A percentile compares a stretch with the other conserved stretches of the same genome.
These are phyloP conservation scores for Mycena indigotica DNA, from an alignment of 768 basidiomycete species.

Conservation along the genomic window DNA sequence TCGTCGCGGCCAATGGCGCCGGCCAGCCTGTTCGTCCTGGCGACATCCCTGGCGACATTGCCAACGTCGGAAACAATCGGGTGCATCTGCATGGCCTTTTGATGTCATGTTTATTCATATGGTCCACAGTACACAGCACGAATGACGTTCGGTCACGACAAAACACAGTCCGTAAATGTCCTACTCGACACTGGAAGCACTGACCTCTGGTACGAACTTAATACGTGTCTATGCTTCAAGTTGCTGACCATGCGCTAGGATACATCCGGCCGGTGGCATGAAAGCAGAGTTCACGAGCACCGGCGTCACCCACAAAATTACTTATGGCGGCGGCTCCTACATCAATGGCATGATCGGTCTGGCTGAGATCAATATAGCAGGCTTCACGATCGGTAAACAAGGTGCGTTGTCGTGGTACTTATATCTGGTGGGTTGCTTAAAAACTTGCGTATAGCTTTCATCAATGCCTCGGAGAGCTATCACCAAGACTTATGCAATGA, in stretches of 20 bases:
- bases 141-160: not conserved
- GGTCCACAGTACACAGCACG: conserved; percentile 2
- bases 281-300: not conserved
- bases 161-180: conserved; percentile 3
- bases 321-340: conserved; percentile 4
- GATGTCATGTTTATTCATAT: not conserved
- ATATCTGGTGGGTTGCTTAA: not conserved
- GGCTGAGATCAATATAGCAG: conserved; percentile 2
- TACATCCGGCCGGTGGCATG: not conserved
- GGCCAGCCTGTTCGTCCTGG: not conserved
- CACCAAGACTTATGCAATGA: not conserved
- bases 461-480: conserved; percentile 9
- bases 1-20: conserved; percentile 3
- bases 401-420: not conserved
- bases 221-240: not conserved
- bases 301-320: not conserved
- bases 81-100: not conserved
- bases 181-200: conserved; percentile 15
- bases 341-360: conserved; percentile 9
- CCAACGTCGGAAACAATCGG: not conserved
- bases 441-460: conserved; percentile 6
- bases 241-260: not conserved
- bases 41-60: conserved; percentile 2
- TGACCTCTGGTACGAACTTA: conserved; percentile 7
- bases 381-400: conserved; percentile 9